Base-by-base conservation (phyloP, 208 protist genomes). In the Jaenimonas drosophilae region DNA sequence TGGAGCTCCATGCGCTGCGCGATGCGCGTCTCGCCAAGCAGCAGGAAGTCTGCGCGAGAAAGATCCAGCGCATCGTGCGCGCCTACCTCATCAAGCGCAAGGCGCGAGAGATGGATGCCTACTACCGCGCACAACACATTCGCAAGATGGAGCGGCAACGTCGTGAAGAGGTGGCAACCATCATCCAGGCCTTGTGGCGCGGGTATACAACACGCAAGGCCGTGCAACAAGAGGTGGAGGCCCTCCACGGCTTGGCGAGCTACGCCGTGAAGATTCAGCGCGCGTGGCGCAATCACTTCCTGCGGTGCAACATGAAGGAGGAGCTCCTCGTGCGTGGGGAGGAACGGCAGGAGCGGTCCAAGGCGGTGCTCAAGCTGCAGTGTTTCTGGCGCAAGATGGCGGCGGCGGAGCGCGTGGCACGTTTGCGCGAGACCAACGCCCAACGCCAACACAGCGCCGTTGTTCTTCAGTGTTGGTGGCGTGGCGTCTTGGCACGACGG, bases 321-420 rank as follows among this genome's bases (percentile, higher is more conserved):
- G 62, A 68, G 29, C 41, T 88, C 29, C 28, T 32, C 27, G 23
- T 47, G 26, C 72, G 79, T 37, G 52, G 56, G 9, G 40, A 16
- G 2, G 37, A 50, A 29, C 67, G 69, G n/a, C 20, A 56, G 39
- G 40, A 53, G 16, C 51, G 60, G 9, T 31, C 44, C 14, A 19
- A 45, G 17, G 78, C 83, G n/a, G 79, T 70, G 2, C 39, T 89
- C 28, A 52, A 33, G 27, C 50, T 94, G 28, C 86, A 94, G 67
- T 85, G 77, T 57, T 86, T 88, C 63, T 94, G 86, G 86, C 69
- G 86, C 24, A 82, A 71, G 58, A 73, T 78, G 59, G 41, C 59
- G 45, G 86, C 86, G 11, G 65, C 52, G 21, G 76, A 81, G 44
- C 31, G 53, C 3, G 70, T 76, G 12, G 62, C 64, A 11, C 32